phyloP scores from a whole-genome alignment of 768 basidiomycete species.

The Tephrocybe sp. region DNA sequence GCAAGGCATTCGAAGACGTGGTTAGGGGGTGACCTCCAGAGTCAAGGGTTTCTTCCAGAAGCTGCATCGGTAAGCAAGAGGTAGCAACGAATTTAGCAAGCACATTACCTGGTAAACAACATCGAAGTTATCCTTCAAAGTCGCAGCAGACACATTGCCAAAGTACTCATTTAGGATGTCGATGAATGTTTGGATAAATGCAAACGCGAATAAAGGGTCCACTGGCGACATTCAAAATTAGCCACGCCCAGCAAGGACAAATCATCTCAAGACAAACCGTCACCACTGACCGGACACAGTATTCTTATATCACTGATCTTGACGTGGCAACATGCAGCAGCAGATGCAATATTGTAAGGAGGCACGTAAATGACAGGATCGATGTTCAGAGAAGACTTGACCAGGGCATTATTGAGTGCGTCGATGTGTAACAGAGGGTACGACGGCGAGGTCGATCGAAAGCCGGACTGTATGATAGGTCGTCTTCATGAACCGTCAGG shows the following conservation, averaged over 20 bases:
- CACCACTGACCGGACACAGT: slow-evolving; percentile 79
- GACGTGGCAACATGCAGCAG: slow-evolving; percentile 85
- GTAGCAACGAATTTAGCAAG: not conserved
- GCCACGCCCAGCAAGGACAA: slow-evolving; percentile 1
- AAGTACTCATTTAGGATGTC: slow-evolving; percentile 87
- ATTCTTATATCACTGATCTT: slow-evolving; percentile 74
- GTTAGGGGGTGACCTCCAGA: slow-evolving; percentile 91
- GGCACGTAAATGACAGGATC: slow-evolving; percentile 77
- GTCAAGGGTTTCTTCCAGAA: slow-evolving; percentile 94
- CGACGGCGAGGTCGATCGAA: slow-evolving; percentile 71
- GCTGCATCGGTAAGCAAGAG: slow-evolving; percentile 38
- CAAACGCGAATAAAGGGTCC: slow-evolving; percentile 87
- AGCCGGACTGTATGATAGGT: slow-evolving; percentile 89
- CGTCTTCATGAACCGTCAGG: slow-evolving; percentile 39
- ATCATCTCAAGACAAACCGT: slow-evolving; percentile 53
- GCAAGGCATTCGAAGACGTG: slow-evolving; percentile 84
- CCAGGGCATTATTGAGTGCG: slow-evolving; percentile 72
- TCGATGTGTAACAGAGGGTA: slow-evolving; percentile 88
- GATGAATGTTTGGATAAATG: slow-evolving; percentile 84
- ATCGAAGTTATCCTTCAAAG: slow-evolving; percentile 90
- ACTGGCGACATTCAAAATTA: slow-evolving; percentile 41
- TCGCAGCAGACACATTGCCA: slow-evolving; percentile 76
- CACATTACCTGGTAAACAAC: slow-evolving; percentile 82
- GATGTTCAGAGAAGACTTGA: slow-evolving; percentile 53
- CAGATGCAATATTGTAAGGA: slow-evolving; percentile 42